phyloP scores from a whole-genome alignment of 306 rosid species.

The Myrica gale region DNA sequence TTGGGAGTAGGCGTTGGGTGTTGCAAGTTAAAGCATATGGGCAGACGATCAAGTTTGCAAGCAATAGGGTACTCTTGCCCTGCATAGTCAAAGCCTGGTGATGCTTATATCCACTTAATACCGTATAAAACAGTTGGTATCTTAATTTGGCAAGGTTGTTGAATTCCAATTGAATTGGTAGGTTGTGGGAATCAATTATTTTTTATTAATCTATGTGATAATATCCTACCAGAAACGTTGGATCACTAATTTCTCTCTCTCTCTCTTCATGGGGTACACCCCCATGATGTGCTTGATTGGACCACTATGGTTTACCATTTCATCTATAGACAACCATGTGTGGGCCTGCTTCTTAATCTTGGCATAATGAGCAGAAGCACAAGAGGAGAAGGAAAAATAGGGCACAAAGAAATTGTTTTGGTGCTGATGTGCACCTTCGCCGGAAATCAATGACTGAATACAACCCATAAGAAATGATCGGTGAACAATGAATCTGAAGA shows the following conservation, averaged over 20 bases:
- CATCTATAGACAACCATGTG: slow-evolving; percentile 26
- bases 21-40: no score
- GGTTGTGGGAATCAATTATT: slow-evolving; percentile 13
- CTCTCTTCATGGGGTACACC: slow-evolving; percentile 17
- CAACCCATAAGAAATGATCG: neutral
- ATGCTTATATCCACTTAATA: no score
- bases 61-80: no score
- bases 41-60: no score
- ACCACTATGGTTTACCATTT: slow-evolving; percentile 27
- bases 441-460: slow-evolving; percentile 8
- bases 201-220: neutral
- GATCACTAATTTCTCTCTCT: neutral
- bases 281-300: slow-evolving; percentile 21
- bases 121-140: no score
- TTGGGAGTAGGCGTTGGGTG: no score
- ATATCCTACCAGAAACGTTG: slow-evolving; percentile 9
- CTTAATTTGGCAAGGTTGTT: slow-evolving; percentile 9
- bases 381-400: slow-evolving; percentile 3
- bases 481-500: slow-evolving; percentile 7
- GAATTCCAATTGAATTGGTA: slow-evolving; percentile 25
- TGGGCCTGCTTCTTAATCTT: slow-evolving; percentile 23
- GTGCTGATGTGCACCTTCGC: no score
- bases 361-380: neutral
- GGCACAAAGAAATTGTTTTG: no score
- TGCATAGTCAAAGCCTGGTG: no score